These are phyloP conservation scores for Amanita phalloides DNA, from an alignment of 768 basidiomycete species.

Conservation along the genomic window DNA sequence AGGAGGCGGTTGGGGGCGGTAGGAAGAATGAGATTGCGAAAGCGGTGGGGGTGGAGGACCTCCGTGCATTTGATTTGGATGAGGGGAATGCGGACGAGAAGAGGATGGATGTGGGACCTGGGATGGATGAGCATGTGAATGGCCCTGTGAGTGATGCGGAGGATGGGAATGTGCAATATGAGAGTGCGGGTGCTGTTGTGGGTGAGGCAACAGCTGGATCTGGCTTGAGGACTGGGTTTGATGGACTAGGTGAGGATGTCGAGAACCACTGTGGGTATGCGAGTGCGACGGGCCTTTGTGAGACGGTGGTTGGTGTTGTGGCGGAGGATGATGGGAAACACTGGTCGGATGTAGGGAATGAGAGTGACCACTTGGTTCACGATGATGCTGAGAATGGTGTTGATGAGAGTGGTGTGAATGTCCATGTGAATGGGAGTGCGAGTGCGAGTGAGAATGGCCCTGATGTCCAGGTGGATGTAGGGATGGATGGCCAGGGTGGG, in stretches of 20 bases:
- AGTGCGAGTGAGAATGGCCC: constrained; percentile 5
- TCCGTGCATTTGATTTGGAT: constrained; percentile 3
- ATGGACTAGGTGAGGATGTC: constrained; percentile 3
- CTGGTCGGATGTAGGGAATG: not conserved
- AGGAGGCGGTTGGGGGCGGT: constrained; percentile 4
- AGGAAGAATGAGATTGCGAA: not conserved
- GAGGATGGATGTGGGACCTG: constrained; percentile 1
- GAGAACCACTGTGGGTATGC: not conserved
- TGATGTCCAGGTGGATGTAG: constrained; percentile 1
- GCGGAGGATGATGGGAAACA: constrained; percentile 3
- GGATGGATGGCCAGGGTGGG: not conserved
- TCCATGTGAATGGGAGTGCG: not conserved
- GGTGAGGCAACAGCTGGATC: constrained; percentile 5
- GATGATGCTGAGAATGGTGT: constrained; percentile 5
- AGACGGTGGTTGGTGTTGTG: not conserved
- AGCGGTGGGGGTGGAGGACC: not conserved
- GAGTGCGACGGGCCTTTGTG: not conserved
- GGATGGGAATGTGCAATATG: not conserved
- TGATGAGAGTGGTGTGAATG: constrained; percentile 2
- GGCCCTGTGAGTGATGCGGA: not conserved
- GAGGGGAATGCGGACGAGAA: constrained; percentile 5
- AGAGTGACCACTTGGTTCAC: constrained; percentile 3
- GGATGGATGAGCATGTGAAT: constrained; percentile 1
- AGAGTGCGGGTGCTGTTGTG: constrained; percentile 1
- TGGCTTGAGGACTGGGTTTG: constrained; percentile 4